Evolutionary conservation across 345 rosid species (phyloP).

Genomic region (Syzygium oleosum): DNA sequence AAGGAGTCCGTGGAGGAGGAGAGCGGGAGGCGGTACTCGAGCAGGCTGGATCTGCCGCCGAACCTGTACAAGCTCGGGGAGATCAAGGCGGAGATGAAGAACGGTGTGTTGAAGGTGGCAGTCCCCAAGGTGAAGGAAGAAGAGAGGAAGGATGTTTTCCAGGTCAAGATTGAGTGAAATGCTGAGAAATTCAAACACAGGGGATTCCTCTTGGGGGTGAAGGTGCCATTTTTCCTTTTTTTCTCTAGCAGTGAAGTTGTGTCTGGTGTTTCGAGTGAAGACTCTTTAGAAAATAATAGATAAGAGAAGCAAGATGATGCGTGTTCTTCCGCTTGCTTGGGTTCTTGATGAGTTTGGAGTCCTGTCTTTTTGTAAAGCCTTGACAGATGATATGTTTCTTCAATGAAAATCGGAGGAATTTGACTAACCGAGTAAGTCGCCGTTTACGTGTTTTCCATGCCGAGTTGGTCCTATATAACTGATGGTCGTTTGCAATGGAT

Average conservation of each 20-base stretch:
- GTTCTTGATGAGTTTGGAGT: neutral
- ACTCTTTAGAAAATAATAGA: neutral
- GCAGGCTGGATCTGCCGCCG: conserved; percentile 37
- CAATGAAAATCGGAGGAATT: neutral
- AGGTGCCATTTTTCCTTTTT: neutral
- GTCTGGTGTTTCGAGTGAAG: neutral
- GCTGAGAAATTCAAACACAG: too few relatives aligned
- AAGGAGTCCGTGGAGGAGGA: conserved; percentile 31
- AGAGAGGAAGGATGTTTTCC: conserved; percentile 37
- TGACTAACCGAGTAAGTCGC: neutral
- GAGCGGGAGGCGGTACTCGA: conserved; percentile 29
- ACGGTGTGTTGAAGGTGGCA: conserved; percentile 68
- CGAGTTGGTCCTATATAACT: too few relatives aligned
- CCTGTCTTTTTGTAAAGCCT: neutral
- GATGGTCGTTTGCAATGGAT: neutral
- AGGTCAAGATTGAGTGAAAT: conserved; percentile 31
- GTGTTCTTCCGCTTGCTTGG: neutral
- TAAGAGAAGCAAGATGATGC: neutral
- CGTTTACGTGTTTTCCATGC: neutral
- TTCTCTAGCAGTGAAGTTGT: neutral
- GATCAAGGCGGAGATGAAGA: conserved; percentile 88
- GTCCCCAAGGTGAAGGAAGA: conserved; percentile 71
- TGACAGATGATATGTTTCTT: neutral
- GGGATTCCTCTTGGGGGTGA: neutral
- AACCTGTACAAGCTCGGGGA: conserved; percentile 29